Percentiles rank a stretch among this genome's conserved stretches.
Conservation (phyloP, 139 green algal species). For the Volvox reticuliferus region DNA sequence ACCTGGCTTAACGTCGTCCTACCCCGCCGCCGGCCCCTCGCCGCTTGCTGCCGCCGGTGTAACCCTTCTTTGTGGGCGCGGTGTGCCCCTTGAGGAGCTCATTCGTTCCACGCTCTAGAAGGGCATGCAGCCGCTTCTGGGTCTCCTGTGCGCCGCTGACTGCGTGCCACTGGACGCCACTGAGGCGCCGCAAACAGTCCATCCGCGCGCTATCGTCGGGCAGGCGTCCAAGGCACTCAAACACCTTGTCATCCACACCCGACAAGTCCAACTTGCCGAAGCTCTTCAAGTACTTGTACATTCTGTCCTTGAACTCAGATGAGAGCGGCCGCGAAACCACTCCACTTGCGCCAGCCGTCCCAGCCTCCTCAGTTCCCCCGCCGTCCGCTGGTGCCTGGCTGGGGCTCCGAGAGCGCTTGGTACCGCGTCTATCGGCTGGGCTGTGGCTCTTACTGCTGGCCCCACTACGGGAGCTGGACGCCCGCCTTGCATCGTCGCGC, state of each 20-base stretch:
- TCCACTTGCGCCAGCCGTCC: too few relatives aligned
- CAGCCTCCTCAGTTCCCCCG: background rate
- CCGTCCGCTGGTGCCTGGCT: background rate
- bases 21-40: background rate
- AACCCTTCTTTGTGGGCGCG: background rate
- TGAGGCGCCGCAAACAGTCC: conserved; percentile 43
- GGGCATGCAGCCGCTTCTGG: conserved; percentile 29
- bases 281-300: conserved; percentile 35
- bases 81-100: conserved; percentile 5
- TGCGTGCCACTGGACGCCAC: conserved; percentile 26
- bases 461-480: background rate
- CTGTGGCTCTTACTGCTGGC: conserved; percentile 14
- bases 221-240: conserved; percentile 27
- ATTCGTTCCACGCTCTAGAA: conserved; percentile 24
- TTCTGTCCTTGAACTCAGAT: conserved; percentile 15
- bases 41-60: background rate
- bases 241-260: conserved; percentile 28
- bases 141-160: conserved; percentile 21
- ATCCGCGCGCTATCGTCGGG: conserved; percentile 28
- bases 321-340: background rate
- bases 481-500: background rate
- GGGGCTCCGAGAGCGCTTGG: conserved; percentile 16
- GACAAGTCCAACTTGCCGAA: conserved; percentile 15
- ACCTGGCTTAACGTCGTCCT: background rate
- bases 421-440: background rate